Conservation (phyloP, 192 early-diverging fungal species). For the Rhizoclosmatium sp. region DNA sequence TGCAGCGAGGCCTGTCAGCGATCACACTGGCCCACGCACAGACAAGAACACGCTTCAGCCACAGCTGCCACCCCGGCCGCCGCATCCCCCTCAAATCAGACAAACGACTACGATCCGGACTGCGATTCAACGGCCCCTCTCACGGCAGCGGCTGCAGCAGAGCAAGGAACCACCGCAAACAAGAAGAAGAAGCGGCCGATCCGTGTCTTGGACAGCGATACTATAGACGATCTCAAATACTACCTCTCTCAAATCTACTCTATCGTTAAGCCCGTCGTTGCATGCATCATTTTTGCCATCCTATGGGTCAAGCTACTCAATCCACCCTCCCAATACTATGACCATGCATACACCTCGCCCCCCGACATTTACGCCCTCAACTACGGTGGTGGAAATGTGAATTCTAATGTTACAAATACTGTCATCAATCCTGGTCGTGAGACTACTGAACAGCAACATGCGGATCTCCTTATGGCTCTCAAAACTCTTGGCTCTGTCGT, state of each 20-base stretch:
- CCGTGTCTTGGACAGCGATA: constrained; percentile 9
- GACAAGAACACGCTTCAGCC: background rate
- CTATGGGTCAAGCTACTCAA: constrained; percentile 84
- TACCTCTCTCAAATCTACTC: constrained; percentile 82
- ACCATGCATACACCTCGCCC: constrained; percentile 25
- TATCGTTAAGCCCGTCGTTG: constrained; percentile 81
- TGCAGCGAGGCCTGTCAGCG: constrained; percentile 15
- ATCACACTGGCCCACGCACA: constrained; percentile 8
- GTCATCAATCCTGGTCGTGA: constrained; percentile 40
- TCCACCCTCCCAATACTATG: constrained; percentile 57
- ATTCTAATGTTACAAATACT: background rate
- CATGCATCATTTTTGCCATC: constrained; percentile 79
- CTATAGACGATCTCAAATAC: constrained; percentile 73
- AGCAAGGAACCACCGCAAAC: background rate
- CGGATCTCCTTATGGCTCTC: constrained; percentile 63
- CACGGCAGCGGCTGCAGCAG: background rate
- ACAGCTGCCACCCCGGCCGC: background rate
- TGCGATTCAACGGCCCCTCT: background rate
- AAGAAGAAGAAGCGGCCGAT: background rate
- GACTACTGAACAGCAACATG: constrained; percentile 12
- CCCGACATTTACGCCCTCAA: constrained; percentile 39
- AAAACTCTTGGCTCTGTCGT: constrained; percentile 82
- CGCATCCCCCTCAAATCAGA: background rate
- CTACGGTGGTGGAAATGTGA: constrained; percentile 23
- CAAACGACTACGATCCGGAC: background rate